phyloP scores from a whole-genome alignment of 2,329 filamentous ascomycete species.

The Aureobasidium sp. region DNA sequence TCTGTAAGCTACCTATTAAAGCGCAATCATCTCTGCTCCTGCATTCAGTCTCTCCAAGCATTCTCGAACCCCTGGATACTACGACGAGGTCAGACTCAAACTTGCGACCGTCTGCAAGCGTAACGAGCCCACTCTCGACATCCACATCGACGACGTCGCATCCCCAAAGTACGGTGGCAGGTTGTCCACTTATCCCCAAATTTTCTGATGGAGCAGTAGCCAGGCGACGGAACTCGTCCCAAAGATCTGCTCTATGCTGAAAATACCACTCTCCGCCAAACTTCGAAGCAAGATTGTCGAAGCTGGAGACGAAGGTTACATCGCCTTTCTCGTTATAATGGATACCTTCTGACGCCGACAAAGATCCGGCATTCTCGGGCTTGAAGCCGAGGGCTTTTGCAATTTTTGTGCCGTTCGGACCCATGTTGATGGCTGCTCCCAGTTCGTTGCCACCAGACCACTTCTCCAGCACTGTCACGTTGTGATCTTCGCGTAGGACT shows the following conservation, averaged over 20 bases:
- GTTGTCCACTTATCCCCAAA: background rate
- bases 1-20: no score
- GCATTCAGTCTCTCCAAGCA: background rate
- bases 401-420: conserved; percentile 5
- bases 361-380: background rate
- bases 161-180: background rate
- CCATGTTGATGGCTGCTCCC: conserved; percentile 17
- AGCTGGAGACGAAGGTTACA: background rate
- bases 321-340: background rate
- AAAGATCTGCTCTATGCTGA: background rate
- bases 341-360: background rate
- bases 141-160: background rate
- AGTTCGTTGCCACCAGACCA: background rate
- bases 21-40: background rate
- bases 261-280: background rate
- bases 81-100: background rate
- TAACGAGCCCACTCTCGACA: background rate
- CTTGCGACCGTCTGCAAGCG: background rate
- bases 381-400: background rate
- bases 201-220: background rate
- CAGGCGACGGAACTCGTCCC: background rate
- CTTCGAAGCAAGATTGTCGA: background rate
- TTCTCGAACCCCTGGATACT: background rate
- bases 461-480: conserved; percentile 17
- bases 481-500: conserved; percentile 15